Conservation (phyloP, 129 eudicot species). For the Tagetes erecta region DNA sequence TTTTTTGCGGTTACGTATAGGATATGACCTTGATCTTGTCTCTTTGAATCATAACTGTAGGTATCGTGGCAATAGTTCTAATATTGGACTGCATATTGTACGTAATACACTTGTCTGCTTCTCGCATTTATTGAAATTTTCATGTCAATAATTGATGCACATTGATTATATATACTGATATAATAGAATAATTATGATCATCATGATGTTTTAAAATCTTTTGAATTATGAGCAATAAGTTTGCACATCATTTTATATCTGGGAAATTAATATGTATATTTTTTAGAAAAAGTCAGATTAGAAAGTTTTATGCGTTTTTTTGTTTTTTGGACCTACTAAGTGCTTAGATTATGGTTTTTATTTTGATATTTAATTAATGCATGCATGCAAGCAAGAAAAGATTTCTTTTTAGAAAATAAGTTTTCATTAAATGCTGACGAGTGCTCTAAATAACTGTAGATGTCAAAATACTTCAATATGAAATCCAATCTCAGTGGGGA, state of each 20-base stretch:
- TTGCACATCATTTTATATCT: background rate
- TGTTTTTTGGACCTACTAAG: slow-evolving; percentile 2
- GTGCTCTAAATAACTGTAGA: slow-evolving; percentile 45
- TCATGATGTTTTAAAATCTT: background rate
- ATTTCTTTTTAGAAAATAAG: background rate
- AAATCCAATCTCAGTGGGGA: slow-evolving; percentile 62
- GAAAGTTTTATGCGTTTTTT: background rate
- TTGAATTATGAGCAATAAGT: slow-evolving; percentile 10
- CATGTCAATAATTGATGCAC: background rate
- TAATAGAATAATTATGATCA: background rate
- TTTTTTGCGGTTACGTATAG: background rate
- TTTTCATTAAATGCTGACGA: slow-evolving; percentile 23
- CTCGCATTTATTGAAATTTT: background rate
- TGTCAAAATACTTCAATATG: slow-evolving; percentile 76
- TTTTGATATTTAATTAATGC: background rate
- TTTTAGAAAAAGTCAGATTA: background rate
- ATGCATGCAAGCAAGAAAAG: slow-evolving; percentile 4
- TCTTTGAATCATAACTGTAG: slow-evolving; percentile 1
- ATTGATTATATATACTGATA: slow-evolving; percentile 4
- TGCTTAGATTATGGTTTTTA: slow-evolving; percentile 8
- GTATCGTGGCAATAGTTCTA: background rate
- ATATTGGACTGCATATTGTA: background rate
- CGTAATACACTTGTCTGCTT: background rate
- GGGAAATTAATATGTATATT: background rate
- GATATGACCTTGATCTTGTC: background rate